Evolutionary conservation across 805 yeast genomes (phyloP), one percentile per base, ranked within the genome.

Genomic region (Wickerhamiella galacta): DNA sequence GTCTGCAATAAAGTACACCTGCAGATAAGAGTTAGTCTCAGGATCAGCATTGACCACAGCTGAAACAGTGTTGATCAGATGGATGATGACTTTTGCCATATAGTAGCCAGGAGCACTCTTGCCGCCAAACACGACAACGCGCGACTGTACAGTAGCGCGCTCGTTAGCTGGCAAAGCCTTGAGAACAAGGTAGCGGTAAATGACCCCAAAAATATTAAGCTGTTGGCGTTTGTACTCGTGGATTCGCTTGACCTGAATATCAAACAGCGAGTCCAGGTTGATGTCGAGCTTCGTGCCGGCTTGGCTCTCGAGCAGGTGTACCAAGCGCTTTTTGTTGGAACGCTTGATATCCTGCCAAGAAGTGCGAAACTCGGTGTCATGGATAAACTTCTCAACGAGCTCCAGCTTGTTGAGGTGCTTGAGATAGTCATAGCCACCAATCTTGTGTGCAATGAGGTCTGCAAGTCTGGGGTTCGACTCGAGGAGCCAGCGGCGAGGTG

Each of bases 71-170:
- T 79, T 83, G 50, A 83, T 69, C 54, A 83, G 65, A 56, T 82
- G 81, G 52, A 83, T 85, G 49, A 83, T 79, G 37, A 78, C 69
- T 58, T 83, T 83, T 38, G 95, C 95, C 72, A 83, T 80, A 60
- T 80, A 83, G 56, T 83, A 83, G 43, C 95, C 95, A n/a, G 95
- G 95, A 8, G 95, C 95, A 38, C 92, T 78, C 58, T 85, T 83
- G 52, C 95, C 95, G 44, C 95, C 95, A 55, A 85, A 73, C 39
- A 83, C 68, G 27, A 73, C 67, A 36, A 79, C 90, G 51, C 76
- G 79, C 38, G 94, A 75, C 38, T 71, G 67, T 53, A 66, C 72
- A 48, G 70, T 67, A 40, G 54, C 47, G 48, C 77, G 63, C 56
- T 81, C 76, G 35, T 68, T 68, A 7, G 66, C 60, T 22, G 80